These are phyloP conservation scores for Cornus kousa DNA, from an alignment of 148 eudicot genomes.

Conservation along the genomic window DNA sequence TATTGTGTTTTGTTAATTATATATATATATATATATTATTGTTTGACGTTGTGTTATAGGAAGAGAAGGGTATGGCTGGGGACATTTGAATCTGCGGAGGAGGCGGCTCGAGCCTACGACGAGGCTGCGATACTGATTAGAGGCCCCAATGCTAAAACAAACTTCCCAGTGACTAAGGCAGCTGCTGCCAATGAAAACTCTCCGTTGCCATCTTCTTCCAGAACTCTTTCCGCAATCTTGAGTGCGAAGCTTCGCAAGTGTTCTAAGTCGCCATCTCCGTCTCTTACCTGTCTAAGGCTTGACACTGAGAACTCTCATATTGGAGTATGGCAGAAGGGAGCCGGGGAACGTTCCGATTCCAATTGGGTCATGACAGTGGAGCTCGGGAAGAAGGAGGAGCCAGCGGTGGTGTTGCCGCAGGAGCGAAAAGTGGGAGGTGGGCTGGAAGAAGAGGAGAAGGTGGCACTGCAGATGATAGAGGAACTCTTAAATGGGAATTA, in stretches of 20 bases:
- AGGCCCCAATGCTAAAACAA: conserved; percentile 53
- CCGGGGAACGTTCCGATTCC: conserved; percentile 37
- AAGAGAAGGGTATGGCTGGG: conserved; percentile 62
- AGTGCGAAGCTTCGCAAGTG: conserved; percentile 48
- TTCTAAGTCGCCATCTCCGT: conserved; percentile 35
- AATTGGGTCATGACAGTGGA: conserved; percentile 58
- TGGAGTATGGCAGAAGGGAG: conserved; percentile 57
- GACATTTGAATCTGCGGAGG: conserved; percentile 58
- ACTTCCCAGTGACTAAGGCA: conserved; percentile 29
- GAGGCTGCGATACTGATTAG: conserved; percentile 49
- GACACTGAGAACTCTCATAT: conserved; percentile 52
- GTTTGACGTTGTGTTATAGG: conserved; percentile 24
- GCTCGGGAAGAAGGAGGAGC: conserved; percentile 24
- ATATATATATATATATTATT: too few species aligned
- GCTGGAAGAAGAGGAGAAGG: conserved; percentile 52
- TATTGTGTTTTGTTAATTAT: too few species aligned
- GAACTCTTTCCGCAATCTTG: conserved; percentile 15
- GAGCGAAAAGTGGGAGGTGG: conserved; percentile 1
- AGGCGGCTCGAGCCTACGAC: conserved; percentile 58
- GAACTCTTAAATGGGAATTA: conserved; percentile 47
- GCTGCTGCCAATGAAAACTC: neutral
- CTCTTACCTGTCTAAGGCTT: conserved; percentile 52
- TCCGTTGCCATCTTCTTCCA: conserved; percentile 4
- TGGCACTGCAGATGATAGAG: conserved; percentile 69
- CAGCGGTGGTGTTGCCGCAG: neutral